Percentiles rank a stretch among this genome's conserved stretches.
Evolutionary conservation across 495 filamentous ascomycete genomes (phyloP).

Genomic region (Penicillium paradoxum): DNA sequence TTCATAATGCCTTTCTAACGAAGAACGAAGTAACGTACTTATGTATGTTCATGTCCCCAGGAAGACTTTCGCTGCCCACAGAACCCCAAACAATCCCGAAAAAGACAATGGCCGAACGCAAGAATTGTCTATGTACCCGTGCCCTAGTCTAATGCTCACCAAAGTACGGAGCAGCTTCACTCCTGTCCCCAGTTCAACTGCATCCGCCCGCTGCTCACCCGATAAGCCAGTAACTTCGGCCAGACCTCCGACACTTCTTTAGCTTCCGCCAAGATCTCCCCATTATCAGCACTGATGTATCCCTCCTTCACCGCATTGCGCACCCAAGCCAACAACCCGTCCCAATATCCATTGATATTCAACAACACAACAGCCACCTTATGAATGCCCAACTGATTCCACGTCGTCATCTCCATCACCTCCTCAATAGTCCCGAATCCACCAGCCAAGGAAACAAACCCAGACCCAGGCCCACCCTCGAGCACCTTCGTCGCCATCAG

Average conservation of each 20-base stretch:
- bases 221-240: conserved; percentile 65
- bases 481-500: conserved; percentile 87
- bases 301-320: conserved; percentile 68
- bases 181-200: conserved; percentile 77
- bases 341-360: conserved; percentile 88
- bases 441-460: conserved; percentile 85
- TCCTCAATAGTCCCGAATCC: conserved; percentile 96
- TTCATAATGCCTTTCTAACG: conserved; percentile 6
- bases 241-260: conserved; percentile 65
- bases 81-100: background rate
- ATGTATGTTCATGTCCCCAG: background rate
- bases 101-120: background rate
- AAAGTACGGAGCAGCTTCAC: conserved; percentile 29
- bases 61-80: background rate
- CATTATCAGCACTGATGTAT: conserved; percentile 66
- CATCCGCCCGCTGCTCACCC: conserved; percentile 64
- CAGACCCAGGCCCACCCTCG: conserved; percentile 71
- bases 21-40: background rate
- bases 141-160: background rate
- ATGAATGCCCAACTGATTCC: conserved; percentile 98
- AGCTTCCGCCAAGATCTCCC: conserved; percentile 72
- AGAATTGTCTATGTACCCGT: background rate
- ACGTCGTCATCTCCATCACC: conserved; percentile 92
- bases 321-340: conserved; percentile 81
- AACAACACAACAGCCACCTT: conserved; percentile 70